Base-by-base conservation (phyloP, 2,329 filamentous ascomycete genomes). In the Stachybotrys chlorohalonatus region DNA sequence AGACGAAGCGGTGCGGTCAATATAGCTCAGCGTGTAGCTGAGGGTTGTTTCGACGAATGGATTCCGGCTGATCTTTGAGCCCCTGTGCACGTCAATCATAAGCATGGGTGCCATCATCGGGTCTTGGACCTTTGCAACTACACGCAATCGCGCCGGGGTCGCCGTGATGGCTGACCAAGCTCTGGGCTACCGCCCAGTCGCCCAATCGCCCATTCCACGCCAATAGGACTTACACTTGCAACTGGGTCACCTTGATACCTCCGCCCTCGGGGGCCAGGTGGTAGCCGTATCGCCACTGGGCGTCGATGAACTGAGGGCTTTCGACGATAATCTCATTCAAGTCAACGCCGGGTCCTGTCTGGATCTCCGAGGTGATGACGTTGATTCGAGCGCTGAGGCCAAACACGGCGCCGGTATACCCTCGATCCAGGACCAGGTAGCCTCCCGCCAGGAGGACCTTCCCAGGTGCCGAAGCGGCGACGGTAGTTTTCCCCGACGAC, bases 381-480 rank as follows among this genome's bases (percentile, higher is more conserved):
- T 85, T 85, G 73, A 89, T 85, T 59, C 85, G 76, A 49, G 85
- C 83, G 64, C 81, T 81, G 55, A 89, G 79, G 32, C 84, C 84
- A 64, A 86, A 80, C 57, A 90, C 80, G 54, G 90, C 73, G 31
- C 86, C 93, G 3, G 88, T 94, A 72, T 96, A 91, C 57, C 81
- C 77, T 57, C 89, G 84, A 74, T 97, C 93, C 49, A 99, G 85
- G 24, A 96, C 93, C 49, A 97, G 84, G 72, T 97, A 99, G 58
- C 94, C 94, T 59, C 94, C 94, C 5, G 93, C 90, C 53, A 97
- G 82, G 60, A 99, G 82, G 57, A 99, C 94, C 76, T 99, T 99
- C 63, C 94, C 94, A 16, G 94, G 94, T 24, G 94, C 93, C 59
- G 94, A 97, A 60, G 95, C 83, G 66, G 85, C 86, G 51, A 72